A percentile compares a stretch with the other conserved stretches of the same genome.
phyloP scores from a whole-genome alignment of 163 green algal genomes.

The Chloromonas sp. region DNA sequence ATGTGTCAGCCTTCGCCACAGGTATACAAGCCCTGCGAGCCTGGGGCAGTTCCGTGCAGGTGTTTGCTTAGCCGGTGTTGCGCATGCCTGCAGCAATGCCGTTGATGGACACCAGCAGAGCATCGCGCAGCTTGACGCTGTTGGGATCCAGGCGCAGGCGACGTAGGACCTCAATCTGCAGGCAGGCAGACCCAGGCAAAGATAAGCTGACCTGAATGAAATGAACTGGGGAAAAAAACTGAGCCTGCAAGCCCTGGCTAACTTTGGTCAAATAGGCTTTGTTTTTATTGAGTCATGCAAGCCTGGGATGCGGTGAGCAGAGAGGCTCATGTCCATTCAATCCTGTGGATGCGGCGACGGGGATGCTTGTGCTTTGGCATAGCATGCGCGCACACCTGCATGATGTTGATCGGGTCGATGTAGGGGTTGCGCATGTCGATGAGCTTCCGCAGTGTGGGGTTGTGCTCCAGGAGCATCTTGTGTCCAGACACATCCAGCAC shows the following conservation, averaged over 20 bases:
- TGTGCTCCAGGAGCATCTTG: conserved; percentile 56
- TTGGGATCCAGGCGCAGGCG: conserved; percentile 53
- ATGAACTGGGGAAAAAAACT: too few species aligned
- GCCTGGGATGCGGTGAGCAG: too few species aligned
- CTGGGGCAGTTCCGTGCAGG: too few species aligned
- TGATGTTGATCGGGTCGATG: conserved; percentile 82
- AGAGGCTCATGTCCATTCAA: too few species aligned
- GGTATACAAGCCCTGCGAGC: too few species aligned
- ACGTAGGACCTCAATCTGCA: conserved; percentile 73
- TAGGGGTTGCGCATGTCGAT: conserved; percentile 79
- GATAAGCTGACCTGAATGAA: too few species aligned
- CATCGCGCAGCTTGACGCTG: conserved; percentile 59
- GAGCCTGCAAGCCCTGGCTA: too few species aligned
- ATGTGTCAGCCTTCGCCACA: too few species aligned
- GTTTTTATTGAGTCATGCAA: too few species aligned
- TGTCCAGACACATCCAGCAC: conserved; percentile 55
- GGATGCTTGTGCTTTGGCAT: background rate
- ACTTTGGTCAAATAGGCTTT: too few species aligned
- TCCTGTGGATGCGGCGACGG: too few species aligned
- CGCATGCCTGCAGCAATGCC: conserved; percentile 91
- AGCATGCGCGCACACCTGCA: conserved; percentile 55
- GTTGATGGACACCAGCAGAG: conserved; percentile 88
- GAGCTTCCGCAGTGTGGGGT: conserved; percentile 57
- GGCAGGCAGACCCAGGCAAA: background rate
- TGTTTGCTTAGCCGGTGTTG: conserved; percentile 76